phyloP scores from a whole-genome alignment of 139 green algal species.

The Closterium sp. region DNA sequence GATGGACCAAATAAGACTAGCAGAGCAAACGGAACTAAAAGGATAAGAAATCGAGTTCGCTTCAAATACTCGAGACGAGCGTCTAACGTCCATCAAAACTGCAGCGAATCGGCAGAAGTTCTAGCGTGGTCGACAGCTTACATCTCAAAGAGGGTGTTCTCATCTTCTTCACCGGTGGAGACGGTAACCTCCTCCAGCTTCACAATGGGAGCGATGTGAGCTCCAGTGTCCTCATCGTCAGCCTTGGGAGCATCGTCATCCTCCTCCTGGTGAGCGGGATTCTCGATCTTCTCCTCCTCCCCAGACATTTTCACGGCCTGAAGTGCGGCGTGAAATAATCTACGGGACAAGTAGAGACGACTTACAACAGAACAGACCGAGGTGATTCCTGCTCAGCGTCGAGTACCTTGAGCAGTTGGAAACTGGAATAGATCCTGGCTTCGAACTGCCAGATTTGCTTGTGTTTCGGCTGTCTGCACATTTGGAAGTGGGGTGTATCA shows the following conservation, averaged over 20 bases:
- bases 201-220: conserved; percentile 60
- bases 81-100: background rate
- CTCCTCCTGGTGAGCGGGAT: conserved; percentile 18
- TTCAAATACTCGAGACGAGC: background rate
- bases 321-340: background rate
- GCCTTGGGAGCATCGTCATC: conserved; percentile 22
- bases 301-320: background rate
- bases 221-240: conserved; percentile 52
- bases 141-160: conserved; percentile 83
- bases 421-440: background rate
- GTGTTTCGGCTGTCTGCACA: too few relatives aligned
- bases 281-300: background rate
- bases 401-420: background rate
- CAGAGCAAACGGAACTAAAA: background rate
- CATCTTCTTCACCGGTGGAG: conserved; percentile 92
- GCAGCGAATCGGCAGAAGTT: too few relatives aligned
- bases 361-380: background rate
- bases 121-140: conserved; percentile 54
- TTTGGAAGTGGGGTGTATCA: too few relatives aligned
- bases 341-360: background rate
- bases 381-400: background rate
- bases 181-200: conserved; percentile 92
- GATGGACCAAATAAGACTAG: background rate
- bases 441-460: background rate
- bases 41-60: background rate